Base-by-base conservation (phyloP, 257 asterid genomes). In the Solanum sitiens region DNA sequence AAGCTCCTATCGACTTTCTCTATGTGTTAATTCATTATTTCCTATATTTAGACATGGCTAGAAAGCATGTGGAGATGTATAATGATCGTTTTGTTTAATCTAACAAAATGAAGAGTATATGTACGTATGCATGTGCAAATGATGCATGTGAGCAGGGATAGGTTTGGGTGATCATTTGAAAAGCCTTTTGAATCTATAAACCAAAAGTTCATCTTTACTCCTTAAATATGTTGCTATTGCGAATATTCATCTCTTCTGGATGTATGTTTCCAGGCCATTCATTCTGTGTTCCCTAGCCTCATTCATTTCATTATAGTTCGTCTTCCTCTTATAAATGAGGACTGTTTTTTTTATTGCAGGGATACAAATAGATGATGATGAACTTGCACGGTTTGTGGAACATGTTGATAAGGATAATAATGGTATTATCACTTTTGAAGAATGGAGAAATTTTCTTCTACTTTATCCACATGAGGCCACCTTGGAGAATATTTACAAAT, bases 381-480 rank as follows among this genome's bases (percentile, higher is more conserved):
- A 98, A 90, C 98, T 96, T 42, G 99, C 99, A 56, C 93, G 96
- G 86, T 98, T 98, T 90, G 99, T 98, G 84, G 99, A 98, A 90
- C 98, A 93, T 40, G 98, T 98, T 67, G 99, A 96, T 89, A 96
- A 98, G 87, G 98, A 98, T 90, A 98, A 96, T 87, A 94, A 96
- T 72, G 99, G 99, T 79, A 94, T 94, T 70, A 98, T 98, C 86
- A 96, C 99, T 76, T 98, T 98, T 59, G 98, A 96, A 91, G 99
- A 98, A 90, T 98, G 99, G 99, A 94, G 99, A 80, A 99, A 98
- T 88, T 96, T 98, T 90, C 94, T 98, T 53, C 93, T 98, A 72
- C 98, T 96, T 39, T 98, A 94, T 89, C 99, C 99, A 15, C 99
- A 98, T 14, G 99, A 98, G 88, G 99, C 91, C 73, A 98, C 99